Base-by-base conservation (phyloP, 371 early-diverging fungal genomes). In the Coemansia sp. region DNA sequence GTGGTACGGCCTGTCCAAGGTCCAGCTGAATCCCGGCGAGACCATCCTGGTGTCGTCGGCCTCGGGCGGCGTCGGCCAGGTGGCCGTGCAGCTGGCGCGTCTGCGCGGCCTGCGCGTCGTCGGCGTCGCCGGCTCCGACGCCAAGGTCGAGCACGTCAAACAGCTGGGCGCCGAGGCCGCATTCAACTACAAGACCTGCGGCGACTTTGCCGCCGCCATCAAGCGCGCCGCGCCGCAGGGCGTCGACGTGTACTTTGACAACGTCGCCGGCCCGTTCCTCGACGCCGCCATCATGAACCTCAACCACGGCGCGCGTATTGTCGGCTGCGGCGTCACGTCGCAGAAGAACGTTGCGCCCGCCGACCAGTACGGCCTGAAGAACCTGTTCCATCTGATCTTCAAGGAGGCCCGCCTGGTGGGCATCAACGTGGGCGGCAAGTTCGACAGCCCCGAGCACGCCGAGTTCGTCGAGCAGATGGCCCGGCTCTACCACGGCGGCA, bases 181-280 rank as follows among this genome's bases (percentile, higher is more conserved):
- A 7, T 90, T 92, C 83, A 91, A 91, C 83, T 91, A 92, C 85
- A 91, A 90, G 79, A 88, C 82, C 5, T 79, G 79, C 39, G 84
- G 82, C 41, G 81, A 80, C 4, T 78, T 89, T 26, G 57, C 45
- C 6, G 20, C 36, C 2, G 54, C 62, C 3, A 61, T 67, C 49
- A 61, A 62, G 45, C 42, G 53, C 39, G 57, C 30, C 1, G 58
- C 57, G 5, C 67, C 67, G 0, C 72, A 84, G 59, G 91, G 90
- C 32, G 84, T 91, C 57, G 90, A 90, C 62, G 82, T 88, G 52
- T 88, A 88, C 70, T 90, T 80, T 65, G 89, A 90, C 55, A 82
- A 88, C 54, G 89, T 90, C 30, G 87, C 87, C 39, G 92, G 90
- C 55, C 84, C 86, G 61, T 84, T 83, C 63, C 75, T 91, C 48